phyloP scores from a whole-genome alignment of 1,284 basidiomycete genomes.

The Tylopilus orsonianus region DNA sequence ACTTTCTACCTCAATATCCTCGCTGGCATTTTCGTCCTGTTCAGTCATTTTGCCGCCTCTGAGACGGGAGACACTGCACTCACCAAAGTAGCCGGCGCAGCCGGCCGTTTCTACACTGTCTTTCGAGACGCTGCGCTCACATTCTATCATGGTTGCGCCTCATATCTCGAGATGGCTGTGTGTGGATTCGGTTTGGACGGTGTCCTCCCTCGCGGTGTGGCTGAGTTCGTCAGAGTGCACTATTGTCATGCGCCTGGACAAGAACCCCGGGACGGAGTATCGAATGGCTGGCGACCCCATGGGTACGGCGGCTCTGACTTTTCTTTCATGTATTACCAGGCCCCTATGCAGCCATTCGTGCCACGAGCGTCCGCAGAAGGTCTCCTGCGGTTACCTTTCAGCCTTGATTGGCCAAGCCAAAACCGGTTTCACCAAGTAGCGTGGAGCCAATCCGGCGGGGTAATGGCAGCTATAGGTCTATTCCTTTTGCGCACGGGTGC shows the following conservation, averaged over 20 bases:
- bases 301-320: constrained; percentile 10
- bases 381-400: background rate
- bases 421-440: background rate
- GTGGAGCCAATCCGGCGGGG: background rate
- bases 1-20: constrained; percentile 25
- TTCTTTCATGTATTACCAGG: background rate
- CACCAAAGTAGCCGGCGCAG: constrained; percentile 25
- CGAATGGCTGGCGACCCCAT: background rate
- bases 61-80: constrained; percentile 24
- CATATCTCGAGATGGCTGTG: background rate
- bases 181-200: constrained; percentile 1
- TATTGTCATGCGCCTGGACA: constrained; percentile 6
- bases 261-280: background rate
- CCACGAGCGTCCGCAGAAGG: background rate
- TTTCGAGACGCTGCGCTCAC: constrained; percentile 8
- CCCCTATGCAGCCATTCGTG: background rate
- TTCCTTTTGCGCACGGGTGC: constrained; percentile 2
- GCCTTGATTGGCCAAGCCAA: background rate
- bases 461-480: background rate
- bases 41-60: constrained; percentile 20
- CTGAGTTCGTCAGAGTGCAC: constrained; percentile 1
- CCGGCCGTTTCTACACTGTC: constrained; percentile 19
- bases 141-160: constrained; percentile 7
- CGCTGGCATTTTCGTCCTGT: constrained; percentile 22
- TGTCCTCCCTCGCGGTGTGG: constrained; percentile 2